These are phyloP conservation scores for Kurtzmaniella fragi DNA, from an alignment of 805 yeast genomes.

Conservation along the genomic window DNA sequence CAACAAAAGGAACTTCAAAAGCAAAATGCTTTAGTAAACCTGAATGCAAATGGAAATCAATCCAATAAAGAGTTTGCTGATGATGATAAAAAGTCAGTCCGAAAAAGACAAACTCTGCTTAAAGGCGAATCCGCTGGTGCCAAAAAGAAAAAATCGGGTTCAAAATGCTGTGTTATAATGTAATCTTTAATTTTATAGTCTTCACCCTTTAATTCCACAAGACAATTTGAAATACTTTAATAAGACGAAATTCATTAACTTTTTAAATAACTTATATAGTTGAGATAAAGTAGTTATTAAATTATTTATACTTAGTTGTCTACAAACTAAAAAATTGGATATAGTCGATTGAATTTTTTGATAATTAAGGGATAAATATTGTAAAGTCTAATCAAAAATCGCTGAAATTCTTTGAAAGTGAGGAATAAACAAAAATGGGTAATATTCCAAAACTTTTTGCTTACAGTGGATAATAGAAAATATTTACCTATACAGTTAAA, in stretches of 20 bases:
- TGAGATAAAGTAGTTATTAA: too few species aligned
- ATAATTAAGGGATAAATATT: neutral
- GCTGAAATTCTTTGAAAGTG: neutral
- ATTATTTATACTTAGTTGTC: too few species aligned
- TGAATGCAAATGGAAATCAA: neutral
- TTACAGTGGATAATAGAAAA: slow-evolving; percentile 19
- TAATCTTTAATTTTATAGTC: neutral
- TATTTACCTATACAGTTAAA: too few species aligned
- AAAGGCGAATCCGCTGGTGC: slow-evolving; percentile 3
- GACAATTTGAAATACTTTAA: too few species aligned
- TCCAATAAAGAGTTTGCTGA: slow-evolving; percentile 1
- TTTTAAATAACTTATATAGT: neutral
- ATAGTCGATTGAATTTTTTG: neutral
- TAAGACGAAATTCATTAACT: neutral
- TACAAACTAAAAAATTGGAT: too few species aligned
- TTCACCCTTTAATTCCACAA: neutral
- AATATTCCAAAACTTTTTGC: slow-evolving; percentile 9
- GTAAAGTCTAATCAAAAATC: slow-evolving; percentile 1
- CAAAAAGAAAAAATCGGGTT: slow-evolving; percentile 3
- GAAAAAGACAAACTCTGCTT: slow-evolving; percentile 1
- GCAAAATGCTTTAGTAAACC: slow-evolving; percentile 12
- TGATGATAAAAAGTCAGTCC: slow-evolving; percentile 2
- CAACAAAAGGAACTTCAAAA: slow-evolving; percentile 38
- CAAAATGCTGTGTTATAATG: slow-evolving; percentile 3
- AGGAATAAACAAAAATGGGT: slow-evolving; percentile 4